These are phyloP conservation scores for Platanus orientalis DNA, from an alignment of 164 flowering plant species.

Conservation along the genomic window DNA sequence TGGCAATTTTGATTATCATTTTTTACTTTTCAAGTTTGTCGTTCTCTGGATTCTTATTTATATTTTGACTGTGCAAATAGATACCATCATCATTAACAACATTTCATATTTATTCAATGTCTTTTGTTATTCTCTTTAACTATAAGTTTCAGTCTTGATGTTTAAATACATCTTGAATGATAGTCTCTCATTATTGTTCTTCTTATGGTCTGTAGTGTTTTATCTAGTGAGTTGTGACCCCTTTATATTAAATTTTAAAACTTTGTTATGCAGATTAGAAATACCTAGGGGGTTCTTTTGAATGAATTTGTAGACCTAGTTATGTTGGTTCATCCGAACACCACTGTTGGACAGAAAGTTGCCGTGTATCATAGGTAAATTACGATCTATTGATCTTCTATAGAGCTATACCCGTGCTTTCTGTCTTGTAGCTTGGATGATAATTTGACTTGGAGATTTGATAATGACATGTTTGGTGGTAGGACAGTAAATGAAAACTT, in stretches of 20 bases:
- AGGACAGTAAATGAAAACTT: too few species aligned
- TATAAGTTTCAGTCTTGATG: not conserved
- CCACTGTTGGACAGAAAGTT: not conserved
- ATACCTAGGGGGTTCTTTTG: not conserved
- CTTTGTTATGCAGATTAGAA: not conserved
- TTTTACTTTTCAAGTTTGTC: not conserved
- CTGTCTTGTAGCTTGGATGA: too few species aligned
- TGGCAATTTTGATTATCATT: not conserved
- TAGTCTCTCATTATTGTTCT: not conserved
- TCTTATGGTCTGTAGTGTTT: not conserved
- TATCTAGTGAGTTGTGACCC: too few species aligned
- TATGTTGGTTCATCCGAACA: not conserved
- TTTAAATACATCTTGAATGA: not conserved
- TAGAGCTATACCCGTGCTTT: too few species aligned
- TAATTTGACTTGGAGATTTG: too few species aligned
- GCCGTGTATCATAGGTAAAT: too few species aligned
- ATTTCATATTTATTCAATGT: not conserved
- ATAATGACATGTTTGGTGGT: too few species aligned
- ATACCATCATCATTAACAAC: too few species aligned
- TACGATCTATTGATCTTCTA: too few species aligned
- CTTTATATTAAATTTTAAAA: too few species aligned
- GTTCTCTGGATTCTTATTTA: not conserved
- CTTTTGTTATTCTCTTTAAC: not conserved
- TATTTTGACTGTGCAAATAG: too few species aligned
- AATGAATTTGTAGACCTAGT: not conserved